Evolutionary conservation across 257 asterid genomes (phyloP).

Genomic region (Ilex aquifolium): DNA sequence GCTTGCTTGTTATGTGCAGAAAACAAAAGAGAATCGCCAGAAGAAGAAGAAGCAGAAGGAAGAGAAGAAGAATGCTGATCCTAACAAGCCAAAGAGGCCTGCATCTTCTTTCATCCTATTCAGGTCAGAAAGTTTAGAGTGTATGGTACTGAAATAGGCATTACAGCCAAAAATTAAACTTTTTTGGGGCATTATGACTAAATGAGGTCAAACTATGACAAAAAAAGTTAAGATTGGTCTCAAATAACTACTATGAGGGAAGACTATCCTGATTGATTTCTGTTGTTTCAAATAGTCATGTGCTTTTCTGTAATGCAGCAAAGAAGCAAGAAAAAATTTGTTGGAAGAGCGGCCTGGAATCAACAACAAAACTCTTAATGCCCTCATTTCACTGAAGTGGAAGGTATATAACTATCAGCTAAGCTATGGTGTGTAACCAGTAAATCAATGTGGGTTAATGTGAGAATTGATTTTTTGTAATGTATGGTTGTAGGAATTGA

Average conservation of each 20-base stretch:
- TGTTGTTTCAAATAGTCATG: no score
- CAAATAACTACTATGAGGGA: neutral
- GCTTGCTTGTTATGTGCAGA: constrained; percentile 26
- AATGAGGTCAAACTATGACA: neutral
- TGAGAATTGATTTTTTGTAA: no score
- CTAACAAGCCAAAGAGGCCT: constrained; percentile 85
- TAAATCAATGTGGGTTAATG: no score
- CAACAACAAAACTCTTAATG: constrained; percentile 49
- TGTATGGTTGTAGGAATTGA: constrained; percentile 42
- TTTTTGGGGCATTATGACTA: neutral
- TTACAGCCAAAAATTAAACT: no score
- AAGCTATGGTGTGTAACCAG: neutral
- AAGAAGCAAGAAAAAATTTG: constrained; percentile 54
- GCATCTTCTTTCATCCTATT: constrained; percentile 75
- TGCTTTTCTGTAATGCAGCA: constrained; percentile 29
- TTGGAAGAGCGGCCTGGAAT: constrained; percentile 55
- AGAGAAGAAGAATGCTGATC: constrained; percentile 51
- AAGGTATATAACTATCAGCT: constrained; percentile 34
- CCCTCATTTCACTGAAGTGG: constrained; percentile 81
- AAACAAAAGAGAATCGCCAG: constrained; percentile 54
- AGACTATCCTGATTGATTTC: no score
- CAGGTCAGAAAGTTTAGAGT: constrained; percentile 21
- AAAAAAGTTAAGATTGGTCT: neutral
- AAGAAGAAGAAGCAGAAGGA: constrained; percentile 52
- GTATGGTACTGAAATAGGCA: no score